phyloP scores from a whole-genome alignment of 805 yeast species.

The Candida odintsovae region DNA sequence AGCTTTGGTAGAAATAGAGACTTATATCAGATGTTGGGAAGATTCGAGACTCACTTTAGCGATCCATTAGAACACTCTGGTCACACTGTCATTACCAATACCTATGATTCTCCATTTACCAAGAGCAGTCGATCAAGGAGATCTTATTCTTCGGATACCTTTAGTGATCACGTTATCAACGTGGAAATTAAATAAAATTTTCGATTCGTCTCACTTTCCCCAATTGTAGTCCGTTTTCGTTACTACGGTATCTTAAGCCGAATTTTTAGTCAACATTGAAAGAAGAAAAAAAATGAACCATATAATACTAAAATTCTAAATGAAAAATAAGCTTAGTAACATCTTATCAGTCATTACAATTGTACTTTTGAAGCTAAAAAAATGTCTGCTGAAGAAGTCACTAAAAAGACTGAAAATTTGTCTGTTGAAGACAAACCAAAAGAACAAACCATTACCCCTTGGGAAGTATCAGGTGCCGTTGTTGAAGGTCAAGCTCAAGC shows the following conservation, averaged over 20 bases:
- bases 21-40: conserved; percentile 11
- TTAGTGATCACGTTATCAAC: not conserved
- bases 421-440: not conserved
- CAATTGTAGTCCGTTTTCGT: not conserved
- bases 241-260: not conserved
- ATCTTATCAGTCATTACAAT: not conserved
- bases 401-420: conserved; percentile 2
- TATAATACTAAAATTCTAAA: too few species aligned
- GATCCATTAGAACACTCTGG: not conserved
- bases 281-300: not conserved
- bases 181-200: too few species aligned
- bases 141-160: not conserved
- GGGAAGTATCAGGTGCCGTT: conserved; percentile 99
- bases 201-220: too few species aligned
- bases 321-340: not conserved
- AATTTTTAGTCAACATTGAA: not conserved
- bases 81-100: not conserved
- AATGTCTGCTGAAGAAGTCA: conserved; percentile 2
- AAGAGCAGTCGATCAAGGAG: not conserved
- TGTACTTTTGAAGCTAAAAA: not conserved
- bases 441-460: conserved; percentile 63
- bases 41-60: conserved; percentile 5
- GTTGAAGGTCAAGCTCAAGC: conserved; percentile 90
- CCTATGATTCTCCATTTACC: not conserved
- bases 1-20: conserved; percentile 10